Conservation (phyloP, 768 basidiomycete species). For the Panaeolus papilionaceus region DNA sequence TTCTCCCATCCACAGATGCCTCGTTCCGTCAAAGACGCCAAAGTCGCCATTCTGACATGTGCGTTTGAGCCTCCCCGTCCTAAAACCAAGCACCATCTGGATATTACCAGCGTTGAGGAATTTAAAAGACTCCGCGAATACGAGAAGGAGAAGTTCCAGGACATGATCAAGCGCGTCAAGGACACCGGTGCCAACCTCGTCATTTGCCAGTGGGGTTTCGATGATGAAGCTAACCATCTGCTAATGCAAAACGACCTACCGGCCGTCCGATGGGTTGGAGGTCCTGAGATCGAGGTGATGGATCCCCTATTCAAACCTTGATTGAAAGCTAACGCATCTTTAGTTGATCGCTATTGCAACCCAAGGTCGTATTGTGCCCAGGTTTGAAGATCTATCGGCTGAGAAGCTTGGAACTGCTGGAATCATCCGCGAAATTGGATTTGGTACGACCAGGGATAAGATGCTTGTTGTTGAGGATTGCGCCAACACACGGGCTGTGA, state of each 20-base stretch:
- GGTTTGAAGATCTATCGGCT: slow-evolving; percentile 93
- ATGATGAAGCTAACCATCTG: slow-evolving; percentile 98
- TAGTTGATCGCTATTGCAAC: slow-evolving; percentile 98
- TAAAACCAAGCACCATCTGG: slow-evolving; percentile 99
- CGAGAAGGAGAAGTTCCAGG: slow-evolving; percentile 94
- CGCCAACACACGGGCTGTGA: slow-evolving; percentile 95
- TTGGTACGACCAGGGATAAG: slow-evolving; percentile 98
- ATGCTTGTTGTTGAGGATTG: slow-evolving; percentile 99
- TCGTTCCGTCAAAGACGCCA: slow-evolving; percentile 83
- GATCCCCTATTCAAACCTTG: background rate
- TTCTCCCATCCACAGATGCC: slow-evolving; percentile 99
- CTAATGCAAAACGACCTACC: slow-evolving; percentile 98
- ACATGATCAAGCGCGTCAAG: slow-evolving; percentile 97
- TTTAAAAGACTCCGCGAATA: slow-evolving; percentile 94
- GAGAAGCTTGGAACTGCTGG: slow-evolving; percentile 95
- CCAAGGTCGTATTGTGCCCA: slow-evolving; percentile 96
- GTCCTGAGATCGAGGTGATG: slow-evolving; percentile 95
- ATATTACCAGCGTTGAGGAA: slow-evolving; percentile 96
- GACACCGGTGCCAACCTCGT: slow-evolving; percentile 97
- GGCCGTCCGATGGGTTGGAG: slow-evolving; percentile 98
- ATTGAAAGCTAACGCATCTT: slow-evolving; percentile 7
- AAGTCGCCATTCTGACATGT: slow-evolving; percentile 96
- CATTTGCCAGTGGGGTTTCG: slow-evolving; percentile 99
- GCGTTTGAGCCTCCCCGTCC: slow-evolving; percentile 99
- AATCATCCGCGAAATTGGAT: slow-evolving; percentile 90